Percentiles rank a stretch among this genome's conserved stretches.
Evolutionary conservation across 1,284 basidiomycete genomes (phyloP).

Genomic region (Chalciporus sp.): DNA sequence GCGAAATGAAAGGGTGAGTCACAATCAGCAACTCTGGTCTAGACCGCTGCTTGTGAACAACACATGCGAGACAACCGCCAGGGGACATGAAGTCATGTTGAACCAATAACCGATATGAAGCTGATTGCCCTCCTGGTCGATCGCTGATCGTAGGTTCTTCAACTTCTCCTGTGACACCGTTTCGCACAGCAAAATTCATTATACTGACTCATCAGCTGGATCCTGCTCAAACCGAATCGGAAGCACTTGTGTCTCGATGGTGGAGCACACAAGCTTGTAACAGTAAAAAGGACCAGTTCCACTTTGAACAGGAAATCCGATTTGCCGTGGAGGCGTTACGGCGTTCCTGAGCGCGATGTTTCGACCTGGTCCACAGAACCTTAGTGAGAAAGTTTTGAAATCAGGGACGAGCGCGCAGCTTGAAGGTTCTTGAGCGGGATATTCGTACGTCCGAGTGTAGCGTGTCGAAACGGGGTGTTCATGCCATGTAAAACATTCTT

Average conservation of each 20-base stretch:
- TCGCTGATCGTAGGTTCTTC: conserved; percentile 24
- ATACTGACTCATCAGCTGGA: too few relatives aligned
- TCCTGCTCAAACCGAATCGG: too few relatives aligned
- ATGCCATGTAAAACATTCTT: too few relatives aligned
- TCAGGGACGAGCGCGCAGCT: not conserved
- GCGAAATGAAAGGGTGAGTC: conserved; percentile 20
- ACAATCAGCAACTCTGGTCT: conserved; percentile 13
- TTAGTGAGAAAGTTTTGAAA: not conserved
- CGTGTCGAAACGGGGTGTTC: too few relatives aligned
- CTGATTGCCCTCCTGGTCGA: conserved; percentile 25
- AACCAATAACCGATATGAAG: conserved; percentile 32
- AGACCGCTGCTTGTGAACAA: conserved; percentile 8
- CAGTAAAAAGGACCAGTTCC: not conserved
- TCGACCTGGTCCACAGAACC: not conserved
- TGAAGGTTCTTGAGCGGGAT: too few relatives aligned
- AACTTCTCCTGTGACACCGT: conserved; percentile 3
- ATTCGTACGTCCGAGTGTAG: too few relatives aligned
- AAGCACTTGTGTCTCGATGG: too few relatives aligned
- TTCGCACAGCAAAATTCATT: too few relatives aligned
- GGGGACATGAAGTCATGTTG: conserved; percentile 16
- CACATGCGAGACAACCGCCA: not conserved
- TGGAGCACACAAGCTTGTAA: too few relatives aligned
- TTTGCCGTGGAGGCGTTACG: not conserved
- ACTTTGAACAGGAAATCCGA: not conserved
- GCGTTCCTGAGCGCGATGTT: not conserved